Evolutionary conservation across 176 grass and related monocot species (phyloP).

Genomic region (Dendrocalamus sinicus): DNA sequence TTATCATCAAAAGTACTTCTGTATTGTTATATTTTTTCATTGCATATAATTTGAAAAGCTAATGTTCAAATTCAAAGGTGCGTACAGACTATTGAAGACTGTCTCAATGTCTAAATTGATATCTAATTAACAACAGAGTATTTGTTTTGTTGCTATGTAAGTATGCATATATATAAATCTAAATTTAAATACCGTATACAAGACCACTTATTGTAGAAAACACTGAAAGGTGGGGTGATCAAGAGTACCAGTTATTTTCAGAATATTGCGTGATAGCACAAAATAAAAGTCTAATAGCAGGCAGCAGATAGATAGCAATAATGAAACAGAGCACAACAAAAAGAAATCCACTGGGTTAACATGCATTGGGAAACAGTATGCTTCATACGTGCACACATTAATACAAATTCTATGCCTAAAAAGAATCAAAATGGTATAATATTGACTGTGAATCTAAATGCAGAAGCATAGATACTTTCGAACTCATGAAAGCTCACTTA

Average conservation of each 20-base stretch:
- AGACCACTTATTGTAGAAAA: background rate
- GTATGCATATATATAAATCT: constrained; percentile 1
- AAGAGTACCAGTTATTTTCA: background rate
- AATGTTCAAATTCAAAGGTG: background rate
- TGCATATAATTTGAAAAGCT: background rate
- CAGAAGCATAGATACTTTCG: background rate
- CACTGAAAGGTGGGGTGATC: background rate
- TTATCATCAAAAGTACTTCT: background rate
- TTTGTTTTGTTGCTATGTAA: background rate
- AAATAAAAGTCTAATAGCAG: background rate
- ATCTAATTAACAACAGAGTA: background rate
- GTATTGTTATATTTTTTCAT: background rate
- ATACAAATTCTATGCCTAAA: background rate
- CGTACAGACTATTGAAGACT: background rate
- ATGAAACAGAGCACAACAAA: background rate
- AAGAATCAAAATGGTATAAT: background rate
- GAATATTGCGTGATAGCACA: background rate
- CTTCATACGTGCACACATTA: background rate
- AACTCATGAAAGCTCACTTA: background rate
- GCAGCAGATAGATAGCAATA: constrained; percentile 13
- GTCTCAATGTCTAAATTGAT: background rate
- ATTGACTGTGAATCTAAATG: background rate
- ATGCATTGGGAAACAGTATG: background rate
- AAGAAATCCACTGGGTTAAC: background rate
- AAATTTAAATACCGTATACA: background rate